These are phyloP conservation scores for Euphrasia confusa DNA, from an alignment of 257 asterid species.

Conservation along the genomic window DNA sequence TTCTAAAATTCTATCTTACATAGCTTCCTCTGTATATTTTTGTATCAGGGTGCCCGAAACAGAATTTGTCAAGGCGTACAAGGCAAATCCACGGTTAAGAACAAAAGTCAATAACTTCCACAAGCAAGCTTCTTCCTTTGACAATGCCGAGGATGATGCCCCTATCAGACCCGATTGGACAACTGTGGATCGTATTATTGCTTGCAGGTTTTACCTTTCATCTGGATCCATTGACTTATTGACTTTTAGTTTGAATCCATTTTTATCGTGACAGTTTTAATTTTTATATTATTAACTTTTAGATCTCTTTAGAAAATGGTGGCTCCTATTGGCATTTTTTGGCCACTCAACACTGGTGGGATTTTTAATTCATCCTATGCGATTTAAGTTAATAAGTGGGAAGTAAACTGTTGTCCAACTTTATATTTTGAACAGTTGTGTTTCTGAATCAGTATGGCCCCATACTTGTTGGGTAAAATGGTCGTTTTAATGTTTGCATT, in stretches of 20 bases:
- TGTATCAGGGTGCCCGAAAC: conserved; percentile 88
- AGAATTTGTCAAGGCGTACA: conserved; percentile 79
- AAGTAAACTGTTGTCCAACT: background rate
- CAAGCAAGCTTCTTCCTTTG: conserved; percentile 63
- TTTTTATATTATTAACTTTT: background rate
- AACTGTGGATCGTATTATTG: conserved; percentile 80
- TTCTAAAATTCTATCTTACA: conserved; percentile 20
- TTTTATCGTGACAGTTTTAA: background rate
- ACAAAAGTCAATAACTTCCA: conserved; percentile 84
- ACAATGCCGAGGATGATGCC: conserved; percentile 70
- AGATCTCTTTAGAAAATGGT: conserved; percentile 17
- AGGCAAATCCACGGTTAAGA: conserved; percentile 79
- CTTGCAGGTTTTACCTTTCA: conserved; percentile 58
- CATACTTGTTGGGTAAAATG: conserved; percentile 12
- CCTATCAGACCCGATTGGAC: conserved; percentile 98
- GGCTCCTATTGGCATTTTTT: conserved; percentile 21
- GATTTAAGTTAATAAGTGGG: conserved; percentile 3
- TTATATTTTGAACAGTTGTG: background rate
- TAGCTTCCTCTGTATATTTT: conserved; percentile 18
- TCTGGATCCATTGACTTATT: conserved; percentile 14
- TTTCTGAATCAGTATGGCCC: conserved; percentile 14
- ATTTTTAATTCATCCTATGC: conserved; percentile 11
- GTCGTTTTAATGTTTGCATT: background rate
- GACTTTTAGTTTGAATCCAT: conserved; percentile 17
- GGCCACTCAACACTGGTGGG: conserved; percentile 12